Evolutionary conservation across 768 basidiomycete species (phyloP), one percentile per base, ranked within the genome.

Genomic region (Leucogyrophana mollusca): DNA sequence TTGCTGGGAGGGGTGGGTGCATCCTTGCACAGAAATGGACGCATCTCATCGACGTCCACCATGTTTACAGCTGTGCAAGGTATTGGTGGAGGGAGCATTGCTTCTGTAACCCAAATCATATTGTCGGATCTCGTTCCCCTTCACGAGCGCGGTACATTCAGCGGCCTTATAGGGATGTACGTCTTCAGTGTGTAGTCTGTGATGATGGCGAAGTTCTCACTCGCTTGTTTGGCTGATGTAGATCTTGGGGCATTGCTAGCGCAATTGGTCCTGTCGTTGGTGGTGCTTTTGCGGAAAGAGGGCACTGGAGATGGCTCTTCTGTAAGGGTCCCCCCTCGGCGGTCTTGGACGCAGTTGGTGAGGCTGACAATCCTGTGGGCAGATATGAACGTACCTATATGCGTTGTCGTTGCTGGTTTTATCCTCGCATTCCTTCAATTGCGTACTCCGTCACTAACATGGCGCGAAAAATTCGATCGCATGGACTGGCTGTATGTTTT

Each of bases 121-220:
- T 50, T 72, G 2, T 64, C 69, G n/a, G 74, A 76, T 53, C 55
- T 76, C 6, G 68, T 74, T 6, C 63, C 74, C 11, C 64, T 76
- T 8, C 55, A 60, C n/a, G 69, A 73, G 45, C 67, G 74, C 5
- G 74, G 73, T 7, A 23, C 55, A 5, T 73, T 66, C 27, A 52
- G 61, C 2, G 65, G 65, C 17, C 23, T 72, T 23, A 56, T 46
- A 38, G 52, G 43, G 3, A 33, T 57, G 53, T 55, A 18, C 43
- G 56, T 39, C 44, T 11, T n/a, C 22, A 11, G 1, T 16, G 34
- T 34, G 4, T 11, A 20, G 4, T 21, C 9, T 14, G 21, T 24
- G 24, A n/a, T n/a, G 9, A 20, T 6, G 13, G 13, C 13, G 27
- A 13, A 30, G 6, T 13, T 30, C 27, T 22, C 38, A 42, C 6